Evolutionary conservation across 805 yeast genomes (phyloP), one percentile per base, ranked within the genome.

Genomic region (Hemisphaericaspora nanyangensis): DNA sequence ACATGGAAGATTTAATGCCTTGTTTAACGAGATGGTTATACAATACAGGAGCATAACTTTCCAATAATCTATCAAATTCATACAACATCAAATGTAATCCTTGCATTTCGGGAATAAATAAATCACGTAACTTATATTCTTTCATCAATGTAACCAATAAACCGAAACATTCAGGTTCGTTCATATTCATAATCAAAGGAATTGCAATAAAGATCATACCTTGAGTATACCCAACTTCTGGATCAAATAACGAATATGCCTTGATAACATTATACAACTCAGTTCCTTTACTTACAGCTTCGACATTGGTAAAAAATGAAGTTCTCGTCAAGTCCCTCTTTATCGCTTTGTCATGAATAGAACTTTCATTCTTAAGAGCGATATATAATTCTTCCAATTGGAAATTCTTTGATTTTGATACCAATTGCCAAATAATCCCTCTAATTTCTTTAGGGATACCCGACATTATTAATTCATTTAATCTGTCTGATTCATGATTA

Each of bases 191-290:
- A 32, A 89, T 66, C 34, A 93, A 61, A 2, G 99, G 97, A 5
- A 88, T 88, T 0, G 86, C 77, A 31, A 93, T 78, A 54, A 93
- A 93, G 1, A 95, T 95, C 96, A 93, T 89, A 6, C 99, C 98
- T 61, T 93, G 99, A 2, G 97, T 93, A 55, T 93, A 93, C 0
- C 99, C 99, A 36, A 93, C 96, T 37, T 90, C 97, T 1, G 85
- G 80, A 58, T 93, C 98, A 57, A 77, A 83, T 34, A 87, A 63
- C 17, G 93, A 79, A 63, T 91, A 93, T 0, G 89, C 90, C 54
- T 85, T 85, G 45, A 93, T 75, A 20, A 93, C 81, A 40, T 80
- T 79, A 54, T 70, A 85, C 26, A 93, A 65, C 35, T 86, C 80
- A 25, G 76, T 81, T 10, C 72, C 64, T 51, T 81, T 80, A 36